phyloP scores from a whole-genome alignment of 148 eudicot genomes.

The Rhododendron kiyosumense region DNA sequence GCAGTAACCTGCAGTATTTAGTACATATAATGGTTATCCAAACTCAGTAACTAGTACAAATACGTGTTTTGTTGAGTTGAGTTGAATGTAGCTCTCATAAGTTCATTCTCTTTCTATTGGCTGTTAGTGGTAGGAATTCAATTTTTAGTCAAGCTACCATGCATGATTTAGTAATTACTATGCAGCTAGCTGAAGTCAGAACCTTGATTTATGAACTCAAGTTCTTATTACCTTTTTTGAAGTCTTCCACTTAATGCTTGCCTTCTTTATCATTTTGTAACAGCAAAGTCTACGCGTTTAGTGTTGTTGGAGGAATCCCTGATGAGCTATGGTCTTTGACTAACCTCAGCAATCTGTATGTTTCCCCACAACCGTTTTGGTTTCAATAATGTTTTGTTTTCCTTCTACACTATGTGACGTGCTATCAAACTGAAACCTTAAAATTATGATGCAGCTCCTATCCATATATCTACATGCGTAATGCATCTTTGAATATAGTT shows the following conservation, averaged over 20 bases:
- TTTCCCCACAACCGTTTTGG: neutral
- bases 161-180: neutral
- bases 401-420: neutral
- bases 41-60: neutral
- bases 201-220: neutral
- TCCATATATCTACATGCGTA: neutral
- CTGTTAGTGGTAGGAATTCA: neutral
- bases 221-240: neutral
- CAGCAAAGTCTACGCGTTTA: slow-evolving; percentile 61
- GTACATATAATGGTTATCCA: neutral
- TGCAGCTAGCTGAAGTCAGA: neutral
- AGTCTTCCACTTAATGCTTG: neutral
- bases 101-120: neutral
- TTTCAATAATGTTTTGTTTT: neutral
- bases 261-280: neutral
- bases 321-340: slow-evolving; percentile 76
- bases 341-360: slow-evolving; percentile 7
- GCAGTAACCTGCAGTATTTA: neutral
- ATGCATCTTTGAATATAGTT: neutral
- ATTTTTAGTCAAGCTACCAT: neutral
- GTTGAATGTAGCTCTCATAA: neutral
- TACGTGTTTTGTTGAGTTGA: neutral
- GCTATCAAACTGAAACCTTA: neutral
- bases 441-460: neutral
- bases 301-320: slow-evolving; percentile 52